These are phyloP conservation scores for Scedosporium minutisporum DNA, from an alignment of 2,329 filamentous ascomycete genomes.

Conservation along the genomic window DNA sequence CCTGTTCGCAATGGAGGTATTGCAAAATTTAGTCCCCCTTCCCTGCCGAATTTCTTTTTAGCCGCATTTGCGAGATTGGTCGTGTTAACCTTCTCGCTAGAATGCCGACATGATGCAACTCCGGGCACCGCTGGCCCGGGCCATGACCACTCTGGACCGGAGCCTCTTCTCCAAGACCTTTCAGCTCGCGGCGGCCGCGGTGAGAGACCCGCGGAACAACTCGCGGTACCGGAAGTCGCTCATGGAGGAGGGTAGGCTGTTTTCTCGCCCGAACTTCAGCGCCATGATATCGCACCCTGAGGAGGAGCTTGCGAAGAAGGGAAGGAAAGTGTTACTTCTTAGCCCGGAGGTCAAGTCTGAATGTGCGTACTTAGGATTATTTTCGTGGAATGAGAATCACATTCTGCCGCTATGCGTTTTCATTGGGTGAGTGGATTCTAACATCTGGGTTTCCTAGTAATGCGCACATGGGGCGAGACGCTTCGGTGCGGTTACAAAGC, in stretches of 20 bases:
- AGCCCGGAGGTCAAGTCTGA: conserved; percentile 44
- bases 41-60: not conserved
- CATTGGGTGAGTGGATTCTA: not conserved
- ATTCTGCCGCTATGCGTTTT: no score
- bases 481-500: conserved; percentile 59
- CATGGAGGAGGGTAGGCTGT: conserved; percentile 35
- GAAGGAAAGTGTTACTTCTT: conserved; percentile 53
- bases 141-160: conserved; percentile 72
- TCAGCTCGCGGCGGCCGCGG: conserved; percentile 65
- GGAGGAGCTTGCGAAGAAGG: conserved; percentile 37
- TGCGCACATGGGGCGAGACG: conserved; percentile 65
- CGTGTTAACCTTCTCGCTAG: not conserved
- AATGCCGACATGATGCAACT: conserved; percentile 31
- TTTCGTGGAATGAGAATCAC: no score
- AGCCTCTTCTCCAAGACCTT: conserved; percentile 71
- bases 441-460: conserved; percentile 18
- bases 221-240: conserved; percentile 60
- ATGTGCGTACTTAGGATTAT: conserved; percentile 24
- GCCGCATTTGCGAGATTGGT: not conserved
- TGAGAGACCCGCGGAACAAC: conserved; percentile 68
- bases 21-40: not conserved
- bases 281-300: conserved; percentile 56
- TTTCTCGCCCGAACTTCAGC: conserved; percentile 56
- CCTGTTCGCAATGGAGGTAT: conserved; percentile 6
- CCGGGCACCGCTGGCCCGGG: conserved; percentile 70